phyloP scores from a whole-genome alignment of 2,329 filamentous ascomycete genomes.

The Ophiocordyceps polyrhachis-furcata region DNA sequence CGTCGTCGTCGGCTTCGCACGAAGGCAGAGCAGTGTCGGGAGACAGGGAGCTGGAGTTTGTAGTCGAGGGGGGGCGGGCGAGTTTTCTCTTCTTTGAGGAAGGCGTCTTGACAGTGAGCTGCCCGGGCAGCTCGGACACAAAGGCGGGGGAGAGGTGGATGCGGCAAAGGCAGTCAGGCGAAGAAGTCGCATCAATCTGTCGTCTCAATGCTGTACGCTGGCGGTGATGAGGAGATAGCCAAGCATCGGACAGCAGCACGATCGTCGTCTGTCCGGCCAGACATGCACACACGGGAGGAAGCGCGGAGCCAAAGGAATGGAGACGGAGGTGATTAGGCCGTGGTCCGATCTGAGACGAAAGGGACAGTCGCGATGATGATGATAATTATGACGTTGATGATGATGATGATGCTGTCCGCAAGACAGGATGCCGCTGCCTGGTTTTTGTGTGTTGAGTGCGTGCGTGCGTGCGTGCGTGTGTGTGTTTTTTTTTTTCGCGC shows the following conservation, averaged over 20 bases:
- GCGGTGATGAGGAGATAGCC: background rate
- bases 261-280: background rate
- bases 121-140: constrained; percentile 37
- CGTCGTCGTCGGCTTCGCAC: constrained; percentile 31
- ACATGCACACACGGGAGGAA: background rate
- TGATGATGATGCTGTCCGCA: background rate
- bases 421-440: background rate
- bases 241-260: background rate
- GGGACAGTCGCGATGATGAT: background rate
- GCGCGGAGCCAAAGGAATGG: background rate
- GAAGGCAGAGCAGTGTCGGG: constrained; percentile 32
- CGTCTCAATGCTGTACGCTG: background rate
- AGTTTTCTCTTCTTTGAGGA: constrained; percentile 58
- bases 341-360: background rate
- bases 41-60: constrained; percentile 16
- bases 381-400: background rate
- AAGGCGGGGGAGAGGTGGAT: constrained; percentile 1
- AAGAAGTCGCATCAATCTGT: constrained; percentile 1
- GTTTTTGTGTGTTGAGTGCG: too few species aligned
- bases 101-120: constrained; percentile 56
- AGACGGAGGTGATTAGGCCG: background rate
- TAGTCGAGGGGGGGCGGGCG: constrained; percentile 23
- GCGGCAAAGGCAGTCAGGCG: background rate
- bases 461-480: background rate
- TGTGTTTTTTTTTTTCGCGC: background rate